These are phyloP conservation scores for Trichoderma erinaceum DNA, from an alignment of 495 filamentous ascomycete genomes.

Conservation along the genomic window DNA sequence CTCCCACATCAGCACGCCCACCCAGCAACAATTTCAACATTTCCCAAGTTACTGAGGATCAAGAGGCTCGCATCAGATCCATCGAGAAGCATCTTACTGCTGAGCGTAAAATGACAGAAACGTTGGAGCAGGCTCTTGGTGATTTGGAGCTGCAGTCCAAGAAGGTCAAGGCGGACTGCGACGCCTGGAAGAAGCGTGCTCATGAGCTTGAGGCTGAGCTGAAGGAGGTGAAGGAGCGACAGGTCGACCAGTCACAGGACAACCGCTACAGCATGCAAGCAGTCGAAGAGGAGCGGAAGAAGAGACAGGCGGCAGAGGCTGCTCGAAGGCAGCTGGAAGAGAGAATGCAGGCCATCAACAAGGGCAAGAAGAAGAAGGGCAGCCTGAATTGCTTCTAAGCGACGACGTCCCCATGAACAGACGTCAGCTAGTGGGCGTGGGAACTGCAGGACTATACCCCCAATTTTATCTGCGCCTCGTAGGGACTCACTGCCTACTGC, in stretches of 20 bases:
- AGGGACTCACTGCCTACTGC: background rate
- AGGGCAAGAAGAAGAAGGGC: slow-evolving; percentile 96
- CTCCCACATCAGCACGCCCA: slow-evolving; percentile 51
- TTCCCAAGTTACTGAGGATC: slow-evolving; percentile 78
- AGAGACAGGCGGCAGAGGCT: slow-evolving; percentile 78
- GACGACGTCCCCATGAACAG: background rate
- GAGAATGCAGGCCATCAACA: slow-evolving; percentile 85
- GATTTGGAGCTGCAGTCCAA: slow-evolving; percentile 85
- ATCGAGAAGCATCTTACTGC: slow-evolving; percentile 96
- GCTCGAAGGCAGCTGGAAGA: slow-evolving; percentile 85
- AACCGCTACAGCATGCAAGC: slow-evolving; percentile 82
- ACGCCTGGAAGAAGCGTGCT: slow-evolving; percentile 83
- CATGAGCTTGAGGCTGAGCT: slow-evolving; percentile 73
- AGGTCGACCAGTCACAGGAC: slow-evolving; percentile 32
- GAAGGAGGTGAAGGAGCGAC: slow-evolving; percentile 50
- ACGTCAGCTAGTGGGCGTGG: background rate
- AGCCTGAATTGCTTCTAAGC: slow-evolving; percentile 91
- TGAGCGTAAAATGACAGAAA: slow-evolving; percentile 92
- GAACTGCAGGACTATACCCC: slow-evolving; percentile 10
- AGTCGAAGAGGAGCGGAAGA: slow-evolving; percentile 89
- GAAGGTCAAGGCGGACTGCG: slow-evolving; percentile 78
- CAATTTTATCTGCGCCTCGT: slow-evolving; percentile 1
- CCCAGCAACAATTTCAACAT: slow-evolving; percentile 65
- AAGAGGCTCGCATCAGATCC: slow-evolving; percentile 87
- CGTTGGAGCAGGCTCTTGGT: slow-evolving; percentile 88